phyloP scores from a whole-genome alignment of 768 basidiomycete genomes.

The Lentinula sp. region DNA sequence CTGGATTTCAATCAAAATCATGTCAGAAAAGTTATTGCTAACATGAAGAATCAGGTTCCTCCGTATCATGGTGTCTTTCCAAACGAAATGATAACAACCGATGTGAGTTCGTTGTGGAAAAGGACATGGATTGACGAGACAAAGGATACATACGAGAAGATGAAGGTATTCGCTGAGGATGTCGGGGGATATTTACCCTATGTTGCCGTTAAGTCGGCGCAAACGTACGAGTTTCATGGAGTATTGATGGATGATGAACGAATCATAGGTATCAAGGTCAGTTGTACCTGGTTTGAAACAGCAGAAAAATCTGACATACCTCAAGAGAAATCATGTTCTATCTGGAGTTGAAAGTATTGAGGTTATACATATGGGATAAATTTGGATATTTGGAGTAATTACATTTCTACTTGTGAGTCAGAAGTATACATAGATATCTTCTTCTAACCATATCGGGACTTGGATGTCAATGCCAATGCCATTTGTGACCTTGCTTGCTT shows the following conservation, averaged over 20 bases:
- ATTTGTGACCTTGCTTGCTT: too few relatives aligned
- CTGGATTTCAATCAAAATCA: slow-evolving; percentile 6
- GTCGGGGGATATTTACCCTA: slow-evolving; percentile 6
- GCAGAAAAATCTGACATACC: background rate
- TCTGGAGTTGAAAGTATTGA: slow-evolving; percentile 5
- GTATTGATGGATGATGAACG: slow-evolving; percentile 6
- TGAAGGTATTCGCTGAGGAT: slow-evolving; percentile 3
- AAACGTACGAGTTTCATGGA: slow-evolving; percentile 2
- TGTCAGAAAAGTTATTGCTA: background rate
- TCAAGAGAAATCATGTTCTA: background rate
- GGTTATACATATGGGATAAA: slow-evolving; percentile 4
- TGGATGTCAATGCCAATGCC: too few relatives aligned
- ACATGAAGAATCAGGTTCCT: background rate
- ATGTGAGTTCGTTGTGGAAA: background rate
- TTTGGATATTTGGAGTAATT: background rate
- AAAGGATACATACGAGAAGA: background rate
- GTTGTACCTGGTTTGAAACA: background rate
- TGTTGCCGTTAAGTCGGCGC: background rate
- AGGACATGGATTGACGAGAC: background rate
- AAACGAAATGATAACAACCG: background rate
- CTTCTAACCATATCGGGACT: too few relatives aligned
- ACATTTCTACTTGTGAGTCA: too few relatives aligned
- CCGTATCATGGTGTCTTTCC: background rate
- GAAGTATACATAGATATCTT: too few relatives aligned
- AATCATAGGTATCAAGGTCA: slow-evolving; percentile 1